Conservation (phyloP, 495 filamentous ascomycete species). For the Neurospora sp. region DNA sequence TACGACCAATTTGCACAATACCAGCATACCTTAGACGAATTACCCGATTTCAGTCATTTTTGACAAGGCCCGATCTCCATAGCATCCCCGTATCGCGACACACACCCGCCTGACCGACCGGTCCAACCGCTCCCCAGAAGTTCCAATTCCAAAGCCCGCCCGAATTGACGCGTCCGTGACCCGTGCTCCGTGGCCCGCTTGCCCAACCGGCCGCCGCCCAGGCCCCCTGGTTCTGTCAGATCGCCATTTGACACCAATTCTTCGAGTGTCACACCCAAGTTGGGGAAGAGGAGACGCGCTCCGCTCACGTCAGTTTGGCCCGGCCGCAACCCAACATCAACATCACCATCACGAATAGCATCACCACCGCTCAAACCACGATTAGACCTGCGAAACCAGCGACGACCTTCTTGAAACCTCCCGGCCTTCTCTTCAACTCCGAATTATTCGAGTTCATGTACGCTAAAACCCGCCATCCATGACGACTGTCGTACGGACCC, state of each 20-base stretch:
- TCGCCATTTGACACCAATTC: not conserved
- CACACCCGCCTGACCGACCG: not conserved
- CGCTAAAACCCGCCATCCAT: constrained; percentile 37
- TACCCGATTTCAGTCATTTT: not conserved
- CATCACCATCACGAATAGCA: not conserved
- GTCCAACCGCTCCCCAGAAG: not conserved
- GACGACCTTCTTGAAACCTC: not conserved
- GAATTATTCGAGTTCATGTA: constrained; percentile 13
- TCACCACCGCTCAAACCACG: not conserved
- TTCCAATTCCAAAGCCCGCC: not conserved
- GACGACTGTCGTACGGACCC: constrained; percentile 51
- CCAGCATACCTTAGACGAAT: constrained; percentile 3
- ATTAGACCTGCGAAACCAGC: not conserved
- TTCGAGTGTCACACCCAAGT: not conserved
- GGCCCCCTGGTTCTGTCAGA: not conserved
- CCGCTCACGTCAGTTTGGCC: not conserved
- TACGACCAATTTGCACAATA: not conserved
- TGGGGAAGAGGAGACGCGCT: constrained; percentile 4
- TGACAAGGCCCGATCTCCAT: not conserved
- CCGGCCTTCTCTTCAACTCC: not conserved
- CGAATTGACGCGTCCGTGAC: not conserved
- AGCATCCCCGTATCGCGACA: constrained; percentile 1
- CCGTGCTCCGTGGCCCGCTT: not conserved
- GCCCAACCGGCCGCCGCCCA: not conserved
- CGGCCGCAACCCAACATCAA: constrained; percentile 2